Percentiles rank a stretch among this genome's conserved stretches.
Evolutionary conservation across 2,329 filamentous ascomycete genomes (phyloP).

Genomic region (Lachnellula hyalina): DNA sequence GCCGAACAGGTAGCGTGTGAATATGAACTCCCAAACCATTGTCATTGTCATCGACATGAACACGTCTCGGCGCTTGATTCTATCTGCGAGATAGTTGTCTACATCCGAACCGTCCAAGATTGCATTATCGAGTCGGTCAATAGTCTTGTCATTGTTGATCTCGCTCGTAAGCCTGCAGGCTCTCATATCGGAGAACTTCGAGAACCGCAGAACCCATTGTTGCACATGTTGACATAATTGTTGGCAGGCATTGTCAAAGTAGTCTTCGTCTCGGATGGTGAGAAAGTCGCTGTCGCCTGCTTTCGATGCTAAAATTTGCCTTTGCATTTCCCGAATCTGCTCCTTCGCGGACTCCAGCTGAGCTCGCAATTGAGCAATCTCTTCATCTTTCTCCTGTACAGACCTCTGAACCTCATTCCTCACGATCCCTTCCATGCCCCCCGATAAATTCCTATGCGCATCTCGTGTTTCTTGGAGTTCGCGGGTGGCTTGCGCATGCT

Average conservation of each 20-base stretch:
- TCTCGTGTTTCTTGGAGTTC: constrained; percentile 65
- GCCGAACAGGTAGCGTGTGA: constrained; percentile 94
- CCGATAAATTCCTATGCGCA: constrained; percentile 57
- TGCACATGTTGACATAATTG: constrained; percentile 93
- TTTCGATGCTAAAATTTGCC: constrained; percentile 53
- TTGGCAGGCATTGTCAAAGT: constrained; percentile 91
- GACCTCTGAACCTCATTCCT: constrained; percentile 56
- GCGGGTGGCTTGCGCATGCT: constrained; percentile 59
- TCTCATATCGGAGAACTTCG: constrained; percentile 92
- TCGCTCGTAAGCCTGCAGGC: constrained; percentile 78
- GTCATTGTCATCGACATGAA: constrained; percentile 99
- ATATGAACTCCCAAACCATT: constrained; percentile 99
- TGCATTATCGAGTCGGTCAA: constrained; percentile 89
- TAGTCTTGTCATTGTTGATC: constrained; percentile 85
- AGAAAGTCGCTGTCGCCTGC: constrained; percentile 68
- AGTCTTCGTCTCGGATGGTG: constrained; percentile 78
- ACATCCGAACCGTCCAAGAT: constrained; percentile 93
- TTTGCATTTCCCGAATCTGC: constrained; percentile 52
- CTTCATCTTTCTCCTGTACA: constrained; percentile 75
- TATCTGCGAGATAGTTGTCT: constrained; percentile 79
- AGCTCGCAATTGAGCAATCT: constrained; percentile 71
- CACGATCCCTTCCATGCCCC: constrained; percentile 57
- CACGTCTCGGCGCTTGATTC: constrained; percentile 81
- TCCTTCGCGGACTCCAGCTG: constrained; percentile 69
- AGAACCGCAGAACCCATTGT: constrained; percentile 97